These are phyloP conservation scores for Aspergillus mulundensis DNA, from an alignment of 495 filamentous ascomycete species.

Conservation along the genomic window DNA sequence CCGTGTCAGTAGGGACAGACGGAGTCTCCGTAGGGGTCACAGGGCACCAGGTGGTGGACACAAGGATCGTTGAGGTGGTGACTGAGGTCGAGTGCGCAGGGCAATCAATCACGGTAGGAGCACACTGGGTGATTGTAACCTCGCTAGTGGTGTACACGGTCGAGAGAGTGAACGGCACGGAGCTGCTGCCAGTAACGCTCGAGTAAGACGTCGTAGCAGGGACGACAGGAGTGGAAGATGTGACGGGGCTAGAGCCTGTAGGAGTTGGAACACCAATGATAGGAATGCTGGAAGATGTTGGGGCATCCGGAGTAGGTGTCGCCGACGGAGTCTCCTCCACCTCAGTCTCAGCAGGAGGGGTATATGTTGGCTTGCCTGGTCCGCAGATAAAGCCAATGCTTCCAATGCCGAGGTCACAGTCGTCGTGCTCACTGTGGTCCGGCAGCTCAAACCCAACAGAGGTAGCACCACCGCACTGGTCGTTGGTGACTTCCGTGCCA, in stretches of 20 bases:
- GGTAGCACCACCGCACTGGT: constrained; percentile 86
- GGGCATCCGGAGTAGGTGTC: constrained; percentile 17
- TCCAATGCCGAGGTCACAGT: constrained; percentile 71
- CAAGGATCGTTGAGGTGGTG: constrained; percentile 51
- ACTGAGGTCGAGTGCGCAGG: constrained; percentile 49
- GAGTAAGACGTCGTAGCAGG: neutral
- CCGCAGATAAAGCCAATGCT: constrained; percentile 78
- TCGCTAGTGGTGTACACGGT: constrained; percentile 56
- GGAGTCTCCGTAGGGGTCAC: constrained; percentile 9
- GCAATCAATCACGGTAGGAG: constrained; percentile 56
- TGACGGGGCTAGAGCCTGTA: neutral
- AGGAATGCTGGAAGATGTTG: constrained; percentile 7
- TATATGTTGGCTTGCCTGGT: constrained; percentile 29
- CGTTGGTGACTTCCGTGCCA: constrained; percentile 69
- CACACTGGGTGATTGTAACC: constrained; percentile 56
- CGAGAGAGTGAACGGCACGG: constrained; percentile 45
- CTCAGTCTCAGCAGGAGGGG: constrained; percentile 16
- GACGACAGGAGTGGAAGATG: constrained; percentile 6
- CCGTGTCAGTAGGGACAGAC: neutral
- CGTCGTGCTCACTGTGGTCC: constrained; percentile 42
- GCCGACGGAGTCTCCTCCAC: constrained; percentile 1
- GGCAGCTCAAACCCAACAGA: constrained; percentile 74
- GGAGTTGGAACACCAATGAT: neutral
- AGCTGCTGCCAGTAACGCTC: constrained; percentile 8
- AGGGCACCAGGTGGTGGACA: constrained; percentile 52